Evolutionary conservation across 1,284 basidiomycete species (phyloP).

Genomic region (Malassezia japonica): DNA sequence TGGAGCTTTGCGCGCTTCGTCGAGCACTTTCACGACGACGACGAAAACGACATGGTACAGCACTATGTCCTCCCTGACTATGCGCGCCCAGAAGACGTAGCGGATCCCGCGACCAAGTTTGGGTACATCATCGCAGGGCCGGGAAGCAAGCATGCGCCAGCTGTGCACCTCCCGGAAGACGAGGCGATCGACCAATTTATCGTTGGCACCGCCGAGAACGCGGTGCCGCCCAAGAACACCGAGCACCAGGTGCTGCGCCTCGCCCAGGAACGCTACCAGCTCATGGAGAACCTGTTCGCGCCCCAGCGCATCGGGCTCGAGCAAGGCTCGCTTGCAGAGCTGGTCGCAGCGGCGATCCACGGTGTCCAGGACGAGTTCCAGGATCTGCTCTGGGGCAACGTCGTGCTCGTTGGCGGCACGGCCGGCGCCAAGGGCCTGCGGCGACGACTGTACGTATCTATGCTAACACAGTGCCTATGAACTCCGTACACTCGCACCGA

Average conservation of each 20-base stretch:
- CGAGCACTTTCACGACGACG: conserved; percentile 57
- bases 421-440: conserved; percentile 66
- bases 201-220: conserved; percentile 14
- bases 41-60: conserved; percentile 61
- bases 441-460: conserved; percentile 57
- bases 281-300: conserved; percentile 78
- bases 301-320: conserved; percentile 77
- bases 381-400: conserved; percentile 87
- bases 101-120: conserved; percentile 19
- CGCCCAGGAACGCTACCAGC: conserved; percentile 77
- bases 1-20: conserved; percentile 49
- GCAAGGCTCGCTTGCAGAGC: conserved; percentile 67
- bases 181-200: conserved; percentile 22
- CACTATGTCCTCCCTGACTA: conserved; percentile 85
- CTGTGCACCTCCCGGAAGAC: conserved; percentile 8
- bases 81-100: conserved; percentile 50
- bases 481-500: conserved; percentile 22
- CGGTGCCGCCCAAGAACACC: conserved; percentile 22
- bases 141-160: neutral
- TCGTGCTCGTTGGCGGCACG: conserved; percentile 76
- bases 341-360: conserved; percentile 63
- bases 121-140: conserved; percentile 20
- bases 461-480: conserved; percentile 15
- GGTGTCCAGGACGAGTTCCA: conserved; percentile 62
- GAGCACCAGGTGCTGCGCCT: conserved; percentile 73